Conservation (phyloP, 176 grass and related monocot species). For the Oryza longistaminata region DNA sequence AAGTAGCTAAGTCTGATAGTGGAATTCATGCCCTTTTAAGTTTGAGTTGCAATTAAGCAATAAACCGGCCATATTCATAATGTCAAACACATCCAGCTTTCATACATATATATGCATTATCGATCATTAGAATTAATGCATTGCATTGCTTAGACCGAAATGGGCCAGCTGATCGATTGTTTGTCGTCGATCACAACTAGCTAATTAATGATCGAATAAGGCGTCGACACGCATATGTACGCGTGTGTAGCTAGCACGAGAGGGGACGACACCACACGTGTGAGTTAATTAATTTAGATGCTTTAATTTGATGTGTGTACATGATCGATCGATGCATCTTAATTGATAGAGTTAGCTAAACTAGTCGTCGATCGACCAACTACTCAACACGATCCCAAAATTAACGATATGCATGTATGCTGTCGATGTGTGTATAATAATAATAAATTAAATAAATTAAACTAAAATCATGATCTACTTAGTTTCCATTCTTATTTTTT, state of each 20-base stretch:
- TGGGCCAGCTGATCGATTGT: background rate
- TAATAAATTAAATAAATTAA: no score
- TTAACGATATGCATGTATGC: background rate
- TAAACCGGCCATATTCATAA: background rate
- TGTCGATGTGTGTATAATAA: background rate
- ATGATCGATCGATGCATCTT: background rate
- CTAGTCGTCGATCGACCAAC: background rate
- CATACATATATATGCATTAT: background rate
- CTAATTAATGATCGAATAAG: background rate
- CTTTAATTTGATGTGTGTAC: background rate
- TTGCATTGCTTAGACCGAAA: background rate
- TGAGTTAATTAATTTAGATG: background rate
- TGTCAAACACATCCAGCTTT: background rate
- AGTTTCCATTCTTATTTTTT: no score
- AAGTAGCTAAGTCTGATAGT: no score
- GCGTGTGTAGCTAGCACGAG: background rate
- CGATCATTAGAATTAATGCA: background rate
- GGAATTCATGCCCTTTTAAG: background rate
- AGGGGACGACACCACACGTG: constrained; percentile 17
- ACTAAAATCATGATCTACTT: no score
- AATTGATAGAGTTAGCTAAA: background rate
- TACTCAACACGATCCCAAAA: background rate
- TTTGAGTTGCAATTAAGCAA: background rate
- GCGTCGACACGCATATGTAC: background rate
- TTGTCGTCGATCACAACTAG: background rate